Conservation (phyloP, 257 asterid genomes). For the Nicotiana knightiana region DNA sequence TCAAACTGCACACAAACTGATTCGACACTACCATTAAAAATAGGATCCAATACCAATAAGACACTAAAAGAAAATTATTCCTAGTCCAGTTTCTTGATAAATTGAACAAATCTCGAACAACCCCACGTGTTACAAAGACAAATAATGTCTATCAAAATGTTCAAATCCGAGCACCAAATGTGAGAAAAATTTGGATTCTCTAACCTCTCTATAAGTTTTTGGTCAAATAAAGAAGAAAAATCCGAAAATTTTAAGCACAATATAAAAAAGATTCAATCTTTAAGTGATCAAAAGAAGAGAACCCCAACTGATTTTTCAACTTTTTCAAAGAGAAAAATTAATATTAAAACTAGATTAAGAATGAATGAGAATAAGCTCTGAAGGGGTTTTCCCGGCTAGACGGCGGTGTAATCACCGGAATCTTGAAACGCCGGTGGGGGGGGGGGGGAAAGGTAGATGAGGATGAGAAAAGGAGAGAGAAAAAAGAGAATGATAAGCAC, state of each 20-base stretch:
- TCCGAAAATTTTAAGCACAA: too few relatives aligned
- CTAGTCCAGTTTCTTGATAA: not conserved
- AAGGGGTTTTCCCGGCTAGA: not conserved
- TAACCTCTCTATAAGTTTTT: too few relatives aligned
- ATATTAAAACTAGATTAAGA: not conserved
- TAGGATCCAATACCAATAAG: not conserved
- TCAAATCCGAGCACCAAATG: too few relatives aligned
- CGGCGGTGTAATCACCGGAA: constrained; percentile 13
- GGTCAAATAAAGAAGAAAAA: too few relatives aligned
- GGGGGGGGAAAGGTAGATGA: constrained; percentile 12
- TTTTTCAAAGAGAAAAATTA: too few relatives aligned
- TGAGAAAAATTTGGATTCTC: too few relatives aligned
- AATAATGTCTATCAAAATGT: too few relatives aligned
- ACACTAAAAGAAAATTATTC: too few relatives aligned
- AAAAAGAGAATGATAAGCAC: not conserved
- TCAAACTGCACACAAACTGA: not conserved
- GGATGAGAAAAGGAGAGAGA: constrained; percentile 19
- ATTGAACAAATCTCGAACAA: not conserved
- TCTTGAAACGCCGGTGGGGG: constrained; percentile 14
- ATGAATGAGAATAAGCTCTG: constrained; percentile 14
- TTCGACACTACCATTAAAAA: not conserved
- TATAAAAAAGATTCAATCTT: too few relatives aligned
- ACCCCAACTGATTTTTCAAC: too few relatives aligned
- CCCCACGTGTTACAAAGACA: too few relatives aligned
- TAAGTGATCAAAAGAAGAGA: too few relatives aligned